Base-by-base conservation (phyloP, 225 moss, liverwort and hornwort genomes). In the Straminergon stramineum region DNA sequence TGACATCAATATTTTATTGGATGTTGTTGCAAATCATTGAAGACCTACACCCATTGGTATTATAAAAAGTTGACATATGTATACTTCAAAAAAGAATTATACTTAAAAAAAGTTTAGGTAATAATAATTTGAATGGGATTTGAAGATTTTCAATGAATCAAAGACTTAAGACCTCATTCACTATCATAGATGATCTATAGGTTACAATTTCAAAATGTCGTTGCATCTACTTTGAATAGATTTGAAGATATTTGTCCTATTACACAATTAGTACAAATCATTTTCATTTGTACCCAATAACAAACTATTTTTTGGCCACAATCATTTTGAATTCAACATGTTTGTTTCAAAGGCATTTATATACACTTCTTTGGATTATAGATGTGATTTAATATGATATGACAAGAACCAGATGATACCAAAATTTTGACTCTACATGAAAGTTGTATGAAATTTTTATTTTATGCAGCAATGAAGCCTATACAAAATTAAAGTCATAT, bases 51-150 rank as follows among this genome's bases (percentile, higher is more conserved):
- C 22, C 14, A 53, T 77, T 53, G 7, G 4, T 35, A 34, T 13
- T n/a, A n/a, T n/a, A n/a, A n/a, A n/a, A n/a, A n/a, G n/a, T n/a
- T 52, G 13, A 35, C 14, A 35, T 11, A 22, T 0, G 0, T 13
- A 76, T 76, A 5, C 8, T 30, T 34, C 12, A 52, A 23, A 35
- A 77, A 55, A 30, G 2, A 30, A 19, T 31, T 5, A 32, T 6
- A 18, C 6, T 13, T 1, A 51, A 0, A 51, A 75, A 30, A 30
- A 30, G 1, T 31, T 1, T 20, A 7, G 7, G 12, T 75, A 21
- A 13, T 52, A 13, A 21, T 34, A 8, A 32, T 31, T 75, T 19
- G 13, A 34, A 76, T 53, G 21, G 53, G 34, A 22, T 34, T 34
- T 14, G 3, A 34, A 75, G 12, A 32, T 10, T 52, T 2, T 13